Base-by-base conservation (phyloP, 768 basidiomycete genomes). In the Albatrellus ellisii region DNA sequence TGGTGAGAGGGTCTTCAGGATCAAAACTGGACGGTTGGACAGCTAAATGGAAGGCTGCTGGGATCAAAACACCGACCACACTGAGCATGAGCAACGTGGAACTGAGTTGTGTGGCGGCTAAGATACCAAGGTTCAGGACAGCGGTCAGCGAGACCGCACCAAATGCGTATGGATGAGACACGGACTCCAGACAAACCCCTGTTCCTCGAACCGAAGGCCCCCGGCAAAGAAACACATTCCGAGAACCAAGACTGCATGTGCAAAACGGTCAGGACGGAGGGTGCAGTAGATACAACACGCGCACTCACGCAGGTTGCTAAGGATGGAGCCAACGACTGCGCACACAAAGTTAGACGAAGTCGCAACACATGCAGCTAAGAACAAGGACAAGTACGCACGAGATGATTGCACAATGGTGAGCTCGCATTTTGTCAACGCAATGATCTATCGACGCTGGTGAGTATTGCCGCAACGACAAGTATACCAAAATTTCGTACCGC, bases 161-260 rank as follows among this genome's bases (percentile, higher is more conserved):
- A 15, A 22, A 24, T 24, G 35, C 28, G 25, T n/a, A n/a, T 38
- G 21, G 29, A 31, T 31, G 34, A 14, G 28, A 46, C 37, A 65
- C 81, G 54, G 48, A 84, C 84, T 77, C 28, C 70, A 61, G 36
- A 78, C 77, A 52, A 87, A 84, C 1, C 78, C 84, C 60, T 88
- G 86, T 50, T 87, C 79, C 15, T 79, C 80, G 54, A 75, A 88
- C 50, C 72, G 73, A 39, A 77, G 61, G 15, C 86, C 86, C 43
- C 85, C 86, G 17, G 81, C 84, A 50, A 89, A 88, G 62, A 89
- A 89, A 54, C 86, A 88, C 87, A 90, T 87, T 37, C 87, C 87
- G 24, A 89, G 68, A 14, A 90, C 77, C 38, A 91, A 68, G 26
- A 88, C 80, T 83, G 38, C 12, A 17, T 12, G 39, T 39, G 31